Evolutionary conservation across 306 rosid genomes (phyloP), one percentile per base, ranked within the genome.

Genomic region (Cucumis cinereus): DNA sequence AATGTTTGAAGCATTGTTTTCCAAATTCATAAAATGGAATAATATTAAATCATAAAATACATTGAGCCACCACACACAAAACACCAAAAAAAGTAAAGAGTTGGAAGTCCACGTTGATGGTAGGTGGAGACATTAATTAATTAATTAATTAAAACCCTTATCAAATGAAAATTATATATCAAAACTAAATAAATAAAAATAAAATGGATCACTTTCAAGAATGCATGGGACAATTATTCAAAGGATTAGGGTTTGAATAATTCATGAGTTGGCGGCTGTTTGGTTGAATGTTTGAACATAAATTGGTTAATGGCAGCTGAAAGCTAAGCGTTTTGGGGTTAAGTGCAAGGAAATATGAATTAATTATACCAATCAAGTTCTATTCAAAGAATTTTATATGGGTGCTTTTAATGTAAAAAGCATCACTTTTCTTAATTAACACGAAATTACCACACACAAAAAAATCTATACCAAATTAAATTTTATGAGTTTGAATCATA

Each of bases 181-280:
- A 17, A 61, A 33, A 64, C 17, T 0, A 9, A 9, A 19, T 1
- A 9, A 9, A 19, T 17, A 35, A 53, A n/a, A 22, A 68, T 68
- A 47, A 23, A 43, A 69, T 26, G 38, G 75, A 20, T 67, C 73
- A 10, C 54, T 67, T 67, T 67, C 73, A 13, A 19, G 72, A 7
- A 36, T 64, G 50, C 72, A 38, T 38, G 73, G 53, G 35, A 15
- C 57, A 45, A 47, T 43, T 70, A 70, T 70, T 67, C 54, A 41
- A 67, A 67, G 73, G 6, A 40, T 67, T 67, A 22, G 53, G 53
- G 33, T 67, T 0, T 10, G 74, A 67, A 67, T 69, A 45, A 69
- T 45, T 70, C 75, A 45, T 24, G 57, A 22, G 75, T 45, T 70
- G 75, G 56, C 53, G 73, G 73, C 54, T 67, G 35, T 66, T 67